Percentiles rank a stretch among this genome's conserved stretches.
phyloP scores from a whole-genome alignment of 805 yeast species.

The Kuraishia piskuri region DNA sequence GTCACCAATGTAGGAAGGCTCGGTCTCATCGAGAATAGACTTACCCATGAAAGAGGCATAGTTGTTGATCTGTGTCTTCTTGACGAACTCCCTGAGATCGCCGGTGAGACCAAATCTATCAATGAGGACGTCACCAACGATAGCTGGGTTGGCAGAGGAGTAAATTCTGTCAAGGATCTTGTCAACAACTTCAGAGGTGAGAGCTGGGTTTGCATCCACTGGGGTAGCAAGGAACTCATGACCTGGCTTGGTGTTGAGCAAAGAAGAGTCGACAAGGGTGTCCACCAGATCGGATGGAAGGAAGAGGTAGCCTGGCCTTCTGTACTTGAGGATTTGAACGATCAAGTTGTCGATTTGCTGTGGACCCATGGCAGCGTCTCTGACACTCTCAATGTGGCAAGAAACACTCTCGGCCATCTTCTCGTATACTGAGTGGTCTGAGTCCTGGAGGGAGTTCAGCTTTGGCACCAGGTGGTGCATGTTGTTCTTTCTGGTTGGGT shows the following conservation, averaged over 20 bases:
- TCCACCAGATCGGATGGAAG: slow-evolving; percentile 67
- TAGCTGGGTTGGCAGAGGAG: slow-evolving; percentile 46
- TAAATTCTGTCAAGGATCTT: slow-evolving; percentile 43
- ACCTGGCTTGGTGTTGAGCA: slow-evolving; percentile 12
- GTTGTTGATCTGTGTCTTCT: slow-evolving; percentile 41
- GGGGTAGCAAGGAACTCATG: slow-evolving; percentile 12
- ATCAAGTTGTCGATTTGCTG: slow-evolving; percentile 64
- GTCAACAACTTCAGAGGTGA: slow-evolving; percentile 27
- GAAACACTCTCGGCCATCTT: slow-evolving; percentile 49
- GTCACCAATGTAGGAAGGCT: slow-evolving; percentile 56
- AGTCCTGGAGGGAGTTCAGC: slow-evolving; percentile 34
- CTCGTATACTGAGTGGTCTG: slow-evolving; percentile 62
- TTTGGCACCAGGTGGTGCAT: slow-evolving; percentile 58
- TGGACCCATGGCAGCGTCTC: slow-evolving; percentile 36
- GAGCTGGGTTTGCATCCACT: slow-evolving; percentile 14
- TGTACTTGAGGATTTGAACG: slow-evolving; percentile 38
- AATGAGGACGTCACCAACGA: slow-evolving; percentile 65
- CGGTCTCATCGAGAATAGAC: slow-evolving; percentile 64
- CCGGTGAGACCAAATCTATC: slow-evolving; percentile 47
- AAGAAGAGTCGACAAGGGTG: slow-evolving; percentile 25
- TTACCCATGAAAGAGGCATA: slow-evolving; percentile 64
- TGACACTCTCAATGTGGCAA: slow-evolving; percentile 45
- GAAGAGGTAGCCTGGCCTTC: slow-evolving; percentile 77
- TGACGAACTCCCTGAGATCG: slow-evolving; percentile 39
- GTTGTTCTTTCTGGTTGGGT: slow-evolving; percentile 13